Base-by-base conservation (phyloP, 225 moss, liverwort and hornwort species). In the Sphagnum tenellum region DNA sequence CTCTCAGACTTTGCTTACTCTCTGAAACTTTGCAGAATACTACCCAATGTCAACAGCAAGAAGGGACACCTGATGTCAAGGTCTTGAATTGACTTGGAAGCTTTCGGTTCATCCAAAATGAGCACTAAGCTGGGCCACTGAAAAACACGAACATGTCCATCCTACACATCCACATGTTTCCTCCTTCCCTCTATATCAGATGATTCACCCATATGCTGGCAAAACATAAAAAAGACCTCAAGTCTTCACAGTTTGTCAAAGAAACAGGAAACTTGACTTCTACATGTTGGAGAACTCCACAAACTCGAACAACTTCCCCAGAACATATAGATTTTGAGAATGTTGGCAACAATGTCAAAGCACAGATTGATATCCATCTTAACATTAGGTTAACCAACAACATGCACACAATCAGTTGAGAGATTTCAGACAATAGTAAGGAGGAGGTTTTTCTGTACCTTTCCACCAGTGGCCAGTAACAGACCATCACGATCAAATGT, bases 61-160 rank as follows among this genome's bases (percentile, higher is more conserved):
- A 29, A 29, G 61, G 12, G 52, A 52, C 8, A 95, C 91, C 94
- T 95, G 77, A 98, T 71, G 67, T 98, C 96, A 64, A 98, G 57
- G 74, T 98, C 87, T 71, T 74, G 89, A 72, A 98, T 72, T 47
- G 77, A 78, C 55, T 75, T 77, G 54, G 79, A 77, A 12, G 89
- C 89, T 0, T 70, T 50, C 51, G 90, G 83, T 66, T 80, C 66
- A 59, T 89, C 80, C 48, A 89, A 61, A 13, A 87, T 65, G 50
- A 85, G 60, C 56, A 85, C 81, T 67, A 89, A 79, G 69, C 78
- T 71, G 68, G 90, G 90, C 93, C 93, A 98, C 55, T 65, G 10
- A 71, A 89, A 93, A 49, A 98, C 83, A 62, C 89, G 88, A 75
- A 98, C 64, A 62, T 86, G 76, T 62, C 96, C 96, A 81, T 98